Conservation (phyloP, 768 basidiomycete genomes). For the Auriscalpium vulgare region DNA sequence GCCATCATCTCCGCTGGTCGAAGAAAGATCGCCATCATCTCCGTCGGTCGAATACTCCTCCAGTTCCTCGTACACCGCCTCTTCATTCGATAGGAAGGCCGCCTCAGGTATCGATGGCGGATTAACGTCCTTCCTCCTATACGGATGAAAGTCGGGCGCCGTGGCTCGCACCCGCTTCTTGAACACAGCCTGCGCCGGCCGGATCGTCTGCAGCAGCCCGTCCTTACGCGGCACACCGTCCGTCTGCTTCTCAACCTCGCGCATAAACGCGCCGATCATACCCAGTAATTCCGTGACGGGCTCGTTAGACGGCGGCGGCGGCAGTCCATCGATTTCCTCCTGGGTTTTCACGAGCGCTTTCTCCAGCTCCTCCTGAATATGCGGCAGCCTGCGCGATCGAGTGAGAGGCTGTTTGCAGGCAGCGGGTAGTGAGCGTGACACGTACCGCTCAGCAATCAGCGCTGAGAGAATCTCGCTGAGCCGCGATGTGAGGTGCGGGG, state of each 20-base stretch:
- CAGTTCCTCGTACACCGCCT: conserved; percentile 15
- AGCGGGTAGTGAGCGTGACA: neutral
- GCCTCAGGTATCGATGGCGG: conserved; percentile 23
- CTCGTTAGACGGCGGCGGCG: conserved; percentile 46
- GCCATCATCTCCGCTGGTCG: too few relatives aligned
- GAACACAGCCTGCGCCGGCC: conserved; percentile 41
- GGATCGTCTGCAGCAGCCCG: conserved; percentile 51
- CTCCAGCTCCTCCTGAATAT: neutral
- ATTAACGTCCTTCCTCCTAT: neutral
- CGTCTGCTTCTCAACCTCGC: conserved; percentile 36
- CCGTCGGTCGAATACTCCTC: conserved; percentile 2
- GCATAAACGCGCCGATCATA: conserved; percentile 38
- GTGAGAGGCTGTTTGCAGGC: neutral
- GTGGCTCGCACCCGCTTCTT: conserved; percentile 39
- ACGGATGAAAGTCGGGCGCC: conserved; percentile 52
- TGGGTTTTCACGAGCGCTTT: conserved; percentile 22
- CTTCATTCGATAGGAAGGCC: conserved; percentile 33
- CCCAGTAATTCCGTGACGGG: conserved; percentile 49
- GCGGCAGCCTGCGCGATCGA: neutral
- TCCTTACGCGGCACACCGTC: conserved; percentile 44
- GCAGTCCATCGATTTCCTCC: conserved; percentile 26
- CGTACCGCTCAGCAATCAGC: conserved; percentile 52
- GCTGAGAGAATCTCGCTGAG: conserved; percentile 56
- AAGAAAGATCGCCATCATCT: too few relatives aligned
- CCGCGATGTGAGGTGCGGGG: conserved; percentile 44